Percentiles rank a stretch among this genome's conserved stretches.
These are phyloP conservation scores for Hemisphaericaspora lyxosophila DNA, from an alignment of 1,139 yeast species.

Conservation along the genomic window DNA sequence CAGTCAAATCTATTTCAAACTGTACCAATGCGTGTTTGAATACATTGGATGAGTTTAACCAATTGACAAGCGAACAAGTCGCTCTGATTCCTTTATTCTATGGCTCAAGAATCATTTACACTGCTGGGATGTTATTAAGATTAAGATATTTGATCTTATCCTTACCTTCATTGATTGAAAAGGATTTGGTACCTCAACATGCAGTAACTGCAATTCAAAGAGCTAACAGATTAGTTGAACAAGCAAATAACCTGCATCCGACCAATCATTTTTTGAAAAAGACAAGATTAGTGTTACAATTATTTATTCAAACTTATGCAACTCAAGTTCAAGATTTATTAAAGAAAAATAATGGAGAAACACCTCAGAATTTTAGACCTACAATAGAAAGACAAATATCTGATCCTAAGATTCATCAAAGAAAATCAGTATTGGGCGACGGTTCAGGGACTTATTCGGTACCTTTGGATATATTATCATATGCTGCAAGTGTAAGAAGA, in stretches of 20 bases:
- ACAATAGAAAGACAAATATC: not conserved
- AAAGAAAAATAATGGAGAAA: slow-evolving; percentile 23
- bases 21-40: slow-evolving; percentile 58
- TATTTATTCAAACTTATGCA: slow-evolving; percentile 61
- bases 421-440: slow-evolving; percentile 2
- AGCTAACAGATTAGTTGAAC: slow-evolving; percentile 40
- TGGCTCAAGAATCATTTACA: slow-evolving; percentile 64
- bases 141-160: slow-evolving; percentile 56
- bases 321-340: slow-evolving; percentile 47
- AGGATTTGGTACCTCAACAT: slow-evolving; percentile 49
- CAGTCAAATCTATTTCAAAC: slow-evolving; percentile 43
- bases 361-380: slow-evolving; percentile 25
- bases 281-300: slow-evolving; percentile 52
- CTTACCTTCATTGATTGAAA: slow-evolving; percentile 51
- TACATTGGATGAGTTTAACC: slow-evolving; percentile 50
- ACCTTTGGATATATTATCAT: slow-evolving; percentile 37
- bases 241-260: slow-evolving; percentile 38
- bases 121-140: slow-evolving; percentile 65
- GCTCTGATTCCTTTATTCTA: slow-evolving; percentile 63
- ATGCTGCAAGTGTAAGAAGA: slow-evolving; percentile 32
- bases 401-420: slow-evolving; percentile 2
- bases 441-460: slow-evolving; percentile 11
- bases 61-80: slow-evolving; percentile 42
- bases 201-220: slow-evolving; percentile 46
- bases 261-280: slow-evolving; percentile 53